phyloP scores from a whole-genome alignment of 441 rosid genomes.

The Croton setiger region DNA sequence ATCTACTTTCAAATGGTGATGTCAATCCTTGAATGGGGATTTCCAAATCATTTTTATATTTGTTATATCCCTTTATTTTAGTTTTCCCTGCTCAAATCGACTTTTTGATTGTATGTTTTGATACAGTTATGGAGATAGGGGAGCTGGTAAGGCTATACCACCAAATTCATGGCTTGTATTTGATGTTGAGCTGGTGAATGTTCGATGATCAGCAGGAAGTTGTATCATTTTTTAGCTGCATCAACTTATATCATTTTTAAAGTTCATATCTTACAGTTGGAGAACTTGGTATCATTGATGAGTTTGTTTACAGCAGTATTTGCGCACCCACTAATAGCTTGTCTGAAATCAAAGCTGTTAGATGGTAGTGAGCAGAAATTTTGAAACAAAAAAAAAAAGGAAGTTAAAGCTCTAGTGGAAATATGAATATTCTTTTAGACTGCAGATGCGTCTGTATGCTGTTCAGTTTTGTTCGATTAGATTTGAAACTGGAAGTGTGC shows the following conservation, averaged over 20 bases:
- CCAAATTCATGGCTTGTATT: conserved; percentile 91
- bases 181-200: conserved; percentile 76
- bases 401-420: not conserved
- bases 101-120: not conserved
- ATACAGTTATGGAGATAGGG: conserved; percentile 67
- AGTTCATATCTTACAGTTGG: conserved; percentile 5
- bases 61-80: not conserved
- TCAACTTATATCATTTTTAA: not conserved
- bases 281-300: not conserved
- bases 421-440: not conserved
- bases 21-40: not conserved
- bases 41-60: not conserved
- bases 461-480: not conserved
- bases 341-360: not conserved
- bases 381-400: not conserved
- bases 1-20: not conserved
- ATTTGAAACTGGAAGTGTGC: no score
- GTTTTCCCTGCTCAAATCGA: not conserved
- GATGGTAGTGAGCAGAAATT: conserved; percentile 17
- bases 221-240: not conserved
- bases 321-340: conserved; percentile 2
- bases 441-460: not conserved
- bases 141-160: conserved; percentile 68
- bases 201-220: conserved; percentile 28
- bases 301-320: not conserved